Base-by-base conservation (phyloP, 2,329 filamentous ascomycete species). In the Phyllosticta citrichinensis region DNA sequence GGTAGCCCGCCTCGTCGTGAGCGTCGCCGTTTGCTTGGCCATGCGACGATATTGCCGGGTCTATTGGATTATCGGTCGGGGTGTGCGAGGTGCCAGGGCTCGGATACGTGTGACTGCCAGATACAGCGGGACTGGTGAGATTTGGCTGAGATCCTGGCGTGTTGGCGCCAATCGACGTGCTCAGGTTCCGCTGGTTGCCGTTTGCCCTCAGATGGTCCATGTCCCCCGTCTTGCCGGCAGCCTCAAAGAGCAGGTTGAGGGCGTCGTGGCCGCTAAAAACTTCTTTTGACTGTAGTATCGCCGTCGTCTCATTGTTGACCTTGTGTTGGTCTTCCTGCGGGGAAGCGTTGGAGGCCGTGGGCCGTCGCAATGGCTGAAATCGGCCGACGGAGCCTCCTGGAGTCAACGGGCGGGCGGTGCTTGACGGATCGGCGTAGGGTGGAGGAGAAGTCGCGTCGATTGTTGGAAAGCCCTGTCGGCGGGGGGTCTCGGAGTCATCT, bases 251-350 rank as follows among this genome's bases (percentile, higher is more conserved):
- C 62, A 97, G 80, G 72, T 96, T 91, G 55, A 97, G 80, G 24
- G 93, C 93, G 77, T 97, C 93, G 69, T 96, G 92, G 3, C 90
- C 91, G 40, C 91, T 92, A 73, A 92, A 96, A 53, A 97, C 86
- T 66, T 90, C 88, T 60, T 79, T 77, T 50, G 79, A 80, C 66
- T 86, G 78, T 65, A 87, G 70, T 56, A 83, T 79, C 2, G 81
- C 81, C 2, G 82, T 80, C n/a, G 82, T 81, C 64, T 81, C 78
- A 64, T 85, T 83, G 74, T 80, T 81, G 66, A 82, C 79, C 68
- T 83, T 78, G 65, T 81, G 77, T 64, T 84, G 81, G 59, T 83
- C 79, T 62, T 83, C 79, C 24, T 71, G 68, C 68, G 75, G 75
- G 10, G 62, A 63, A 72, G 68, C 56, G 66, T 71, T 58, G 68